phyloP scores from a whole-genome alignment of 352 stramenopile genomes.

The Globisporangium middletonii region DNA sequence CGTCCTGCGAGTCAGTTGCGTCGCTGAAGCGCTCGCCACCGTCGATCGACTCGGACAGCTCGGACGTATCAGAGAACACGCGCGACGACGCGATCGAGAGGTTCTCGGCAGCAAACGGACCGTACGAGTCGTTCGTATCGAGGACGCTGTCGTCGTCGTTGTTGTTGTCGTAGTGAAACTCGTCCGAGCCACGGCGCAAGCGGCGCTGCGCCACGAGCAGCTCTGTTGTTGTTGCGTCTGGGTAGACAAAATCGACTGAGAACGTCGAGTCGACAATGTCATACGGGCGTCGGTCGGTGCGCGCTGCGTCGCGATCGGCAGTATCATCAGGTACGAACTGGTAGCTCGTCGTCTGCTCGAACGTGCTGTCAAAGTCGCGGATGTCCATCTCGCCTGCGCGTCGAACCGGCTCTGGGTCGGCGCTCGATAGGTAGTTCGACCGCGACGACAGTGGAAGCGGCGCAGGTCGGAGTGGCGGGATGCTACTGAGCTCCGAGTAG shows the following conservation, averaged over 20 bases:
- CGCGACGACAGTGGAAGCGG: not conserved
- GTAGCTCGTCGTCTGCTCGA: constrained; percentile 23
- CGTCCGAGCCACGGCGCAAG: not conserved
- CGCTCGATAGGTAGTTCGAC: constrained; percentile 9
- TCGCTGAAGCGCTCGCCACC: constrained; percentile 4
- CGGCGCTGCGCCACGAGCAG: constrained; percentile 1
- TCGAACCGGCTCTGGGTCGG: not conserved
- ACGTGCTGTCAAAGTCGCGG: constrained; percentile 18
- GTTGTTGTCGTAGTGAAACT: not conserved
- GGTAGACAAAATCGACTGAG: constrained; percentile 33
- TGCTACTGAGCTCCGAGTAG: constrained; percentile 7
- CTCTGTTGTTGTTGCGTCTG: constrained; percentile 1
- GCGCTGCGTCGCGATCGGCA: not conserved
- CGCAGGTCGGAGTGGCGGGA: not conserved
- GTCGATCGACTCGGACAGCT: not conserved
- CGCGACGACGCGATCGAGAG: constrained; percentile 7
- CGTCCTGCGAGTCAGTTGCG: constrained; percentile 1
- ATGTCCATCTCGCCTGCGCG: constrained; percentile 20
- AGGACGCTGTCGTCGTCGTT: not conserved
- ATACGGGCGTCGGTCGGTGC: not conserved
- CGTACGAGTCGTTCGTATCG: constrained; percentile 16
- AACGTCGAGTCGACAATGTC: constrained; percentile 27
- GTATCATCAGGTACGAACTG: not conserved
- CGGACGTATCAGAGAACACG: constrained; percentile 10
- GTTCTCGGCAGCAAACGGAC: constrained; percentile 3